Evolutionary conservation across 176 grass and related monocot genomes (phyloP), one percentile per base, ranked within the genome.

Genomic region (Saccharum officinarum): DNA sequence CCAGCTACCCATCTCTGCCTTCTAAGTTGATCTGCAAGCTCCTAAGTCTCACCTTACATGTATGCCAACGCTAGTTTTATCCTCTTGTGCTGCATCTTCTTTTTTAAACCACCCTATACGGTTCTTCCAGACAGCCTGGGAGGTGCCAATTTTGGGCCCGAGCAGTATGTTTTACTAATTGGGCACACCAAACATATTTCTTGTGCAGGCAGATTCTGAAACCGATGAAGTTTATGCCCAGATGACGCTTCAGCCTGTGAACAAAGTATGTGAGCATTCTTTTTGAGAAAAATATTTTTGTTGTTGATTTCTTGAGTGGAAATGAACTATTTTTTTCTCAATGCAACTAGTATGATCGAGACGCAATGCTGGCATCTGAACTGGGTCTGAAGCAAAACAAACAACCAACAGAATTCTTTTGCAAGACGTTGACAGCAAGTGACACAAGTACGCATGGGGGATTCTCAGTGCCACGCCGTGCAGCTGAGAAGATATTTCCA

Each of bases 401-500:
- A 37, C 97, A 99, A 72, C 97, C 97, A 8, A 86, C 82, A 3
- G 97, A 99, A 33, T 99, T 99, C 80, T 99, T 99, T 47, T 99
- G 92, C 84, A 99, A 99, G 93, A 99, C 86, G 8, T 82, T 99
- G 76, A 99, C 94, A 3, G 94, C 94, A 23, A 99, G 97, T 1
- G 97, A 99, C 79, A 99, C 97, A 34, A 99, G 97, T 73, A 97
- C 97, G 23, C 97, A 99, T 78, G 97, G 94, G 37, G 97, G 97
- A 26, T 99, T 99, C 82, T 99, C 97, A 7, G 97, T 99, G 46
- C 97, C 97, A 34, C 97, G 97, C 11, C 93, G 97, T 82, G 84
- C 97, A 20, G 97, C 97, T 0, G 97, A 99, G 80, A 99, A 99
- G 88, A 99, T 99, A 86, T 99, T 99, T 92, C 97, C 97, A 80